These are phyloP conservation scores for Fusarium xyrophilum DNA, from an alignment of 2,329 filamentous ascomycete species.

Conservation along the genomic window DNA sequence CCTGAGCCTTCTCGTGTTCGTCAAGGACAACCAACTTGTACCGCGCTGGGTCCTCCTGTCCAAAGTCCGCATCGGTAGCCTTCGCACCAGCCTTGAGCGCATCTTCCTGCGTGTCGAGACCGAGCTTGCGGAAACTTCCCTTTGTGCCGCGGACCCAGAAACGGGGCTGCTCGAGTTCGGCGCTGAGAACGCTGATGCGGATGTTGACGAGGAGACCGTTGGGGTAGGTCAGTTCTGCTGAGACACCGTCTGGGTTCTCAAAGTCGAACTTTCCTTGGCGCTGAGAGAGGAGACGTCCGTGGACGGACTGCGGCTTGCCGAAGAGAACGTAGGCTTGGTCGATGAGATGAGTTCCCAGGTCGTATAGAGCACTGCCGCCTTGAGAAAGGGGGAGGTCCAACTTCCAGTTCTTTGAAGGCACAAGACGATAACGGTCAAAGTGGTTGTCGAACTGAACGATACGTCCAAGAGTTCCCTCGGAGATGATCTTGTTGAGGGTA, in stretches of 20 bases:
- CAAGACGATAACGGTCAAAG: slow-evolving; percentile 76
- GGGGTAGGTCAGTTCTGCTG: slow-evolving; percentile 71
- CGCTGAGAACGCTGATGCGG: slow-evolving; percentile 72
- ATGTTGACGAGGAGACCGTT: slow-evolving; percentile 70
- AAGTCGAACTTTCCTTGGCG: slow-evolving; percentile 56
- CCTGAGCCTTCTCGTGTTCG: slow-evolving; percentile 57
- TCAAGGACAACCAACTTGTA: slow-evolving; percentile 65
- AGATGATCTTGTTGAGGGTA: slow-evolving; percentile 69
- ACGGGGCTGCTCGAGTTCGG: slow-evolving; percentile 72
- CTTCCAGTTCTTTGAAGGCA: slow-evolving; percentile 71
- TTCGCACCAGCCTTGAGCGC: slow-evolving; percentile 70
- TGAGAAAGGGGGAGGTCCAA: slow-evolving; percentile 62
- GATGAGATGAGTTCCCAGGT: slow-evolving; percentile 77
- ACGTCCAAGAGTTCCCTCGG: slow-evolving; percentile 68
- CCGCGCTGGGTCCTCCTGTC: slow-evolving; percentile 65
- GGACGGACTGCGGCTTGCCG: slow-evolving; percentile 71
- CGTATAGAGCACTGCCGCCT: slow-evolving; percentile 74
- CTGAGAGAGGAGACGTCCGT: slow-evolving; percentile 72
- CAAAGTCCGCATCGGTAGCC: slow-evolving; percentile 69
- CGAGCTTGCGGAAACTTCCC: slow-evolving; percentile 76
- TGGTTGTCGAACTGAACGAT: slow-evolving; percentile 80
- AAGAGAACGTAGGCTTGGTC: slow-evolving; percentile 77
- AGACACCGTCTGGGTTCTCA: slow-evolving; percentile 64
- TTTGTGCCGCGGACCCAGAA: slow-evolving; percentile 80
- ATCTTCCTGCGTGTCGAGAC: slow-evolving; percentile 77